Base-by-base conservation (phyloP, 495 filamentous ascomycete genomes). In the Talaromyces liani region DNA sequence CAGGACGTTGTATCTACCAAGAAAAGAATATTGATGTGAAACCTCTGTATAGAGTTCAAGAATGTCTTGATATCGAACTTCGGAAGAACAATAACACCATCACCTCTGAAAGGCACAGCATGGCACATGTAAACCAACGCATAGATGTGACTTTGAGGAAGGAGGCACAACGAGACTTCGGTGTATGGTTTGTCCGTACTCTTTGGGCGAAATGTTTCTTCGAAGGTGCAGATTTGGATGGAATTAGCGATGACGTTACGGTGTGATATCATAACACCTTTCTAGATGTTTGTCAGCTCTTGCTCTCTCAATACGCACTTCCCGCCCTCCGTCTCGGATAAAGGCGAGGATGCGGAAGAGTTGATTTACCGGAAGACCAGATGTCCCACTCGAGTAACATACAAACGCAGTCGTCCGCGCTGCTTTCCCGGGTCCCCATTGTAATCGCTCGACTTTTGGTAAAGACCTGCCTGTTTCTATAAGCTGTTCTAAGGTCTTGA, bases 221-320 rank as follows among this genome's bases (percentile, higher is more conserved):
- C 88, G 64, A 76, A 86, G 12, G 79, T 71, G 18, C 69, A 64
- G 62, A 87, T 80, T 67, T 92, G 88, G 67, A 94, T 70, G 1
- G 85, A 82, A 68, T 96, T 97, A 31, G 91, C 85, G 58, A 97
- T 97, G 18, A 96, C 88, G 70, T 97, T 97, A 16, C 79, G 75
- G 73, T 97, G 92, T 14, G 91, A 88, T 65, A 97, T 91, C 91
- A 92, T 96, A 41, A 95, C 92, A 27, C 91, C 92, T 91, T 97
- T 97, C 88, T 93, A 47, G 16, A 34, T 51, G 6, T 6, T 39
- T n/a, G 0, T 29, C 47, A 39, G 53, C 59, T 18, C 33, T 8
- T n/a, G 20, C 8, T 25, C 27, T 20, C 10, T 2, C 16, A 18
- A 24, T 34, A 22, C 49, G 58, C 51, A 18, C 27, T n/a, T 39